Conservation (phyloP, 371 early-diverging fungal genomes). For the Apophysomyces trapeziformis region DNA sequence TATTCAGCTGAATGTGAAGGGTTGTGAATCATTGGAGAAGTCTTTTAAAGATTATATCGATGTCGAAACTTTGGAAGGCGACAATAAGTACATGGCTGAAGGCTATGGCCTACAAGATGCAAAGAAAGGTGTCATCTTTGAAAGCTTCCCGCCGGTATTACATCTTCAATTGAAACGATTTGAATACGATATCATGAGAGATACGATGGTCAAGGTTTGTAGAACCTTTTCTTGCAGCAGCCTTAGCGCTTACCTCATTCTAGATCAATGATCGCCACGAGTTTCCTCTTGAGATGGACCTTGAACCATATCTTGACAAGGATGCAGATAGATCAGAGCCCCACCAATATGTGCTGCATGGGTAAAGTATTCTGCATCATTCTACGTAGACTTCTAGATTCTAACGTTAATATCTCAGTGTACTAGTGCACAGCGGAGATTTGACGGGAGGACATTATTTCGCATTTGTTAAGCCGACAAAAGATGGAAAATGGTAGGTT, state of each 20-base stretch:
- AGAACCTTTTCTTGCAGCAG: neutral
- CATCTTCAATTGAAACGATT: slow-evolving; percentile 98
- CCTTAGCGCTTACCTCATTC: neutral
- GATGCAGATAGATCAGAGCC: slow-evolving; percentile 66
- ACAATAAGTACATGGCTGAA: slow-evolving; percentile 98
- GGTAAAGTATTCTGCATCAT: slow-evolving; percentile 45
- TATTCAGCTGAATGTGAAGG: slow-evolving; percentile 95
- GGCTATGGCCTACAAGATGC: slow-evolving; percentile 97
- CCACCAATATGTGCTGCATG: slow-evolving; percentile 86
- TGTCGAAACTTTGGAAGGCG: slow-evolving; percentile 95
- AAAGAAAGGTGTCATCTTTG: slow-evolving; percentile 95
- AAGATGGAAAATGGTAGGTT: slow-evolving; percentile 76
- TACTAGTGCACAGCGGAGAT: slow-evolving; percentile 98
- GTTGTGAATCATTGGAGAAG: slow-evolving; percentile 85
- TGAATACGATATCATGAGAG: slow-evolving; percentile 95
- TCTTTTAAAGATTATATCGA: slow-evolving; percentile 91
- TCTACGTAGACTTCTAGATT: neutral
- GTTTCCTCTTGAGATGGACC: slow-evolving; percentile 91
- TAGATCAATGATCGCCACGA: slow-evolving; percentile 98
- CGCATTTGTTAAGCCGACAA: slow-evolving; percentile 85
- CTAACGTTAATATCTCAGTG: slow-evolving; percentile 51
- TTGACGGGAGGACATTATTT: slow-evolving; percentile 98
- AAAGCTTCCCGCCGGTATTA: slow-evolving; percentile 94
- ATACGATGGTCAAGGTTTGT: slow-evolving; percentile 89
- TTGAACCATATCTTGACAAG: slow-evolving; percentile 83